phyloP scores from a whole-genome alignment of 495 filamentous ascomycete species.

The Pyrenula massariospora region DNA sequence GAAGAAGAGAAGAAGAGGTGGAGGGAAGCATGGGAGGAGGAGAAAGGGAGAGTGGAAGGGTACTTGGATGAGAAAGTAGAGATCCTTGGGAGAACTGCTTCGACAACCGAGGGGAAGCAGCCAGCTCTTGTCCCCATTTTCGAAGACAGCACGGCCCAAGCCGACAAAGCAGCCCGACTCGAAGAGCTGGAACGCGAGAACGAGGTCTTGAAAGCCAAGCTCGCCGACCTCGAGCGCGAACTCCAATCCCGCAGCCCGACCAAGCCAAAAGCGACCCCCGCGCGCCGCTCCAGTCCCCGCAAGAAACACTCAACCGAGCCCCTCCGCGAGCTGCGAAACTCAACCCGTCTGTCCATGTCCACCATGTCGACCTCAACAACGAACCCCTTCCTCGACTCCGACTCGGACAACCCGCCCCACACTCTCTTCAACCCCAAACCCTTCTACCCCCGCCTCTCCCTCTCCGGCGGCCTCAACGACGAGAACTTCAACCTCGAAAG shows the following conservation, averaged over 20 bases:
- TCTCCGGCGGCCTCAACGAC: background rate
- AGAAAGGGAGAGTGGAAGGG: slow-evolving; percentile 61
- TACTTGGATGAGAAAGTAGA: slow-evolving; percentile 88
- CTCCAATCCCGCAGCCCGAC: slow-evolving; percentile 32
- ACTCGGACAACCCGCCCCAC: background rate
- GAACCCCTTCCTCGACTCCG: slow-evolving; percentile 14
- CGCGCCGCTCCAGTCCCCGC: slow-evolving; percentile 8
- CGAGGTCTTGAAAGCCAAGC: slow-evolving; percentile 29
- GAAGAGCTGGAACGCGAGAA: slow-evolving; percentile 37
- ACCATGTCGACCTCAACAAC: slow-evolving; percentile 14
- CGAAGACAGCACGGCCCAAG: slow-evolving; percentile 33
- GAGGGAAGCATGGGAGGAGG: slow-evolving; percentile 59
- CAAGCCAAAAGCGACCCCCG: slow-evolving; percentile 19
- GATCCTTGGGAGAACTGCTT: slow-evolving; percentile 43
- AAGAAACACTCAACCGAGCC: slow-evolving; percentile 23
- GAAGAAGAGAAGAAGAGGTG: slow-evolving; percentile 64
- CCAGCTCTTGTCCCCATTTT: slow-evolving; percentile 4
- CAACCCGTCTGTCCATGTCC: slow-evolving; percentile 29
- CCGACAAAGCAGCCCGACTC: slow-evolving; percentile 18
- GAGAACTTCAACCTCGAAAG: background rate
- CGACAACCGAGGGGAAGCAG: slow-evolving; percentile 17
- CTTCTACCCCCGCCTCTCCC: background rate
- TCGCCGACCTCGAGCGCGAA: slow-evolving; percentile 35
- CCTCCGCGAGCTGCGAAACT: slow-evolving; percentile 31
- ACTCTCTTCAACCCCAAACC: background rate